Conservation (phyloP, 441 rosid genomes). For the Omphalea diandra region DNA sequence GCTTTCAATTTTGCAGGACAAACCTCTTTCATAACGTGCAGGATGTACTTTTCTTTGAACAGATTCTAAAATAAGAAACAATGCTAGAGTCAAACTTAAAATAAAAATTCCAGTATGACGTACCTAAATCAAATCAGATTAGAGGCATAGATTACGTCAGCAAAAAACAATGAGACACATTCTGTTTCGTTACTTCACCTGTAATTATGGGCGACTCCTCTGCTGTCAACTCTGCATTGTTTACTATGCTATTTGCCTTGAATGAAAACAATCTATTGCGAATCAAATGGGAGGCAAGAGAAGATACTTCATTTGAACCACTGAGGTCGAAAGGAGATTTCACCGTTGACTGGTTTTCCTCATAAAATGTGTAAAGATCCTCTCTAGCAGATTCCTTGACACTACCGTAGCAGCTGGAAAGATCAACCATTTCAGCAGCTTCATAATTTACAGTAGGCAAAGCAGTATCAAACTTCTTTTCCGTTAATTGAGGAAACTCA, state of each 20-base stretch:
- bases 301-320: conserved; percentile 40
- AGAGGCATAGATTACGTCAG: conserved; percentile 4
- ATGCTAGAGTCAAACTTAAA: conserved; percentile 10
- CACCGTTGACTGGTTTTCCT: conserved; percentile 36
- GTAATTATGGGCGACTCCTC: conserved; percentile 36
- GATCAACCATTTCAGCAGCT: conserved; percentile 29
- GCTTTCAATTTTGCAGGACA: conserved; percentile 29
- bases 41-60: conserved; percentile 35
- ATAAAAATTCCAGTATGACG: conserved; percentile 2
- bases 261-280: conserved; percentile 41
- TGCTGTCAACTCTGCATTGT: conserved; percentile 35
- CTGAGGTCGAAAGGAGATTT: conserved; percentile 34
- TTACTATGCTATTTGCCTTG: conserved; percentile 36
- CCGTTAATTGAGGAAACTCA: conserved; percentile 26
- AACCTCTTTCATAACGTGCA: conserved; percentile 32
- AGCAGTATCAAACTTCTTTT: conserved; percentile 28
- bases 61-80: conserved; percentile 36
- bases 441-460: conserved; percentile 29
- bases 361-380: conserved; percentile 62
- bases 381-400: conserved; percentile 46
- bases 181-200: conserved; percentile 45
- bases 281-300: conserved; percentile 35
- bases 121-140: conserved; percentile 10
- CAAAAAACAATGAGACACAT: conserved; percentile 14
- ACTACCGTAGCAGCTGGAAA: conserved; percentile 24